Evolutionary conservation across 495 filamentous ascomycete genomes (phyloP).

Genomic region (Cairneyella variabilis): DNA sequence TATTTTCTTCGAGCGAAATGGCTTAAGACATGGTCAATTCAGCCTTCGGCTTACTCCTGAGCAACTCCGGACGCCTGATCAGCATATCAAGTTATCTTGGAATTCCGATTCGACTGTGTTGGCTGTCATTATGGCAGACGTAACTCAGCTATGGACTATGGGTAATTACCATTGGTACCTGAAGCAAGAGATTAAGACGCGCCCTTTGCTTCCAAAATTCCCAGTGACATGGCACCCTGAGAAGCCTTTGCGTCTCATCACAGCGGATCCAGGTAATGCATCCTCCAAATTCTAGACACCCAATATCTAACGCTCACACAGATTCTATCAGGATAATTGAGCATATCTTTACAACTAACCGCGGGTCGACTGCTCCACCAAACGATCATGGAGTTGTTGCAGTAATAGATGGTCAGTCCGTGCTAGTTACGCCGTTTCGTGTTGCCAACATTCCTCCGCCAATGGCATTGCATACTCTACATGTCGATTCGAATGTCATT

Average conservation of each 20-base stretch:
- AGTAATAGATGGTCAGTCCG: conserved; percentile 77
- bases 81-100: conserved; percentile 69
- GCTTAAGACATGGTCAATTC: conserved; percentile 90
- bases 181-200: conserved; percentile 78
- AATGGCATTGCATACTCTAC: conserved; percentile 78
- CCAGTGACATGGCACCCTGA: conserved; percentile 79
- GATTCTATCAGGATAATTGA: conserved; percentile 58
- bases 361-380: conserved; percentile 65
- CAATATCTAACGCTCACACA: too few relatives aligned
- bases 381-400: conserved; percentile 77
- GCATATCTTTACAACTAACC: conserved; percentile 62
- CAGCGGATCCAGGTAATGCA: conserved; percentile 32
- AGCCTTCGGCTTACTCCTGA: conserved; percentile 61
- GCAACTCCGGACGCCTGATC: conserved; percentile 50
- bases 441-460: conserved; percentile 86
- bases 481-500: conserved; percentile 55
- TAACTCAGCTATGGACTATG: conserved; percentile 91
- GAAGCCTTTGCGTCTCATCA: conserved; percentile 62
- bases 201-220: conserved; percentile 28
- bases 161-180: conserved; percentile 98
- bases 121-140: conserved; percentile 70
- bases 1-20: conserved; percentile 95
- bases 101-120: conserved; percentile 89
- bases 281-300: too few relatives aligned
- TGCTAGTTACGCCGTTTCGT: conserved; percentile 84